Percentiles rank a stretch among this genome's conserved stretches.
phyloP scores from a whole-genome alignment of 2,329 filamentous ascomycete species.

The Colletotrichum trifolii region DNA sequence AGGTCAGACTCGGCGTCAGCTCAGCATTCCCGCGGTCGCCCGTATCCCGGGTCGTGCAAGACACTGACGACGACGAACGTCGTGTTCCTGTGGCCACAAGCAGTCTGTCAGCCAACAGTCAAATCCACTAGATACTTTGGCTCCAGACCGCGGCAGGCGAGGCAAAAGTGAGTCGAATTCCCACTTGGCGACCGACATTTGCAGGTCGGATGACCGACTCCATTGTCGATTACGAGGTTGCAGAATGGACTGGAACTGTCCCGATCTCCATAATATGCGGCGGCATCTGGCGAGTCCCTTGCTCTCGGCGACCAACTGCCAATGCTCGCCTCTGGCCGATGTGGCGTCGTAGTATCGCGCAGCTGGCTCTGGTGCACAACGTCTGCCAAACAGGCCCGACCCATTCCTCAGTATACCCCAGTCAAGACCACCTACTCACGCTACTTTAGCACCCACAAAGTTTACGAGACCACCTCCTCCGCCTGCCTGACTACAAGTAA shows the following conservation, averaged over 20 bases:
- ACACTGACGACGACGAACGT: conserved; percentile 27
- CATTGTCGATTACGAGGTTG: conserved; percentile 36
- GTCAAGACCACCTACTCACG: too few species aligned
- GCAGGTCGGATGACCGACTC: conserved; percentile 28
- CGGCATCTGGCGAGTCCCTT: not conserved
- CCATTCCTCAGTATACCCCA: conserved; percentile 3
- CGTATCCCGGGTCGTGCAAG: conserved; percentile 9
- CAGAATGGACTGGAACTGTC: conserved; percentile 24
- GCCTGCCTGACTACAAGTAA: not conserved
- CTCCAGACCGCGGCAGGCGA: not conserved
- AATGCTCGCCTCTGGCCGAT: not conserved
- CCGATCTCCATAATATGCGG: conserved; percentile 31
- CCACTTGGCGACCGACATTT: conserved; percentile 23
- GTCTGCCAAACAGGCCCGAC: conserved; percentile 20
- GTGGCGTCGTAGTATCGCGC: conserved; percentile 13
- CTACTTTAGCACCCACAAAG: not conserved
- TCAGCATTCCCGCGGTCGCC: conserved; percentile 26
- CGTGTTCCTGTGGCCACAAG: not conserved
- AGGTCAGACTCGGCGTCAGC: conserved; percentile 10
- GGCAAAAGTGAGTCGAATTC: conserved; percentile 12
- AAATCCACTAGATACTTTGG: not conserved
- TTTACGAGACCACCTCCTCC: conserved; percentile 32
- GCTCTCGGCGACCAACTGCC: conserved; percentile 5
- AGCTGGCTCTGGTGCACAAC: not conserved
- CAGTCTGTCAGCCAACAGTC: conserved; percentile 1